Conservation (phyloP, 768 basidiomycete genomes). For the Phaeotremella skinneri region DNA sequence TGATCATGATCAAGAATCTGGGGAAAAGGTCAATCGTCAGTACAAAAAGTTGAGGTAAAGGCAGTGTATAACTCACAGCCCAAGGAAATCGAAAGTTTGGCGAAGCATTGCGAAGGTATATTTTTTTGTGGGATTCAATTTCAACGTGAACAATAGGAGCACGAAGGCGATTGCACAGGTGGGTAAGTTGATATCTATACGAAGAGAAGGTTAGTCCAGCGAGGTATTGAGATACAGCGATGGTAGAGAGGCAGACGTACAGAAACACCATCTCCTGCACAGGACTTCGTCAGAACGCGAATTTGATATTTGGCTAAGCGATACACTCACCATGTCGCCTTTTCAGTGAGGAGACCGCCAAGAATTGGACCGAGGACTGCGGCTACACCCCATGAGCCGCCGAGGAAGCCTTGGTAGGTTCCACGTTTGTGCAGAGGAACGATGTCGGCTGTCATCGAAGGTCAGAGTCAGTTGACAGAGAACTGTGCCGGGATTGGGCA, state of each 20-base stretch:
- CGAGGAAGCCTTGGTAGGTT: constrained; percentile 61
- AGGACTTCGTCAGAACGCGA: background rate
- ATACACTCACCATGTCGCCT: constrained; percentile 25
- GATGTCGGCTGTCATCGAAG: constrained; percentile 58
- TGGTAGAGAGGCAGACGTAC: constrained; percentile 9
- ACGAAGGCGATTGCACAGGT: constrained; percentile 45
- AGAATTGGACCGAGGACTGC: constrained; percentile 74
- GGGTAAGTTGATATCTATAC: constrained; percentile 50
- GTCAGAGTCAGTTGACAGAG: background rate
- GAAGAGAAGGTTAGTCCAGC: background rate
- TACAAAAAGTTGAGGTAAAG: constrained; percentile 41
- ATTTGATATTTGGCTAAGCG: too few species aligned
- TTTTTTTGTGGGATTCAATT: constrained; percentile 46
- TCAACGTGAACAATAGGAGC: constrained; percentile 49
- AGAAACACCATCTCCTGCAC: constrained; percentile 44
- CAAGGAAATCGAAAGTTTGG: constrained; percentile 52
- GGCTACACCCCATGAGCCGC: constrained; percentile 74
- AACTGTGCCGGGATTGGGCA: background rate
- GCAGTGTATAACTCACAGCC: constrained; percentile 42
- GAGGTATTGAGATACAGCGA: background rate
- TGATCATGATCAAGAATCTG: constrained; percentile 48
- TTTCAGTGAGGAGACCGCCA: constrained; percentile 58
- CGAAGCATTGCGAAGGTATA: constrained; percentile 34
- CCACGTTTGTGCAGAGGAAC: constrained; percentile 76
- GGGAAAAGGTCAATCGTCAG: constrained; percentile 27